Evolutionary conservation across 2,329 filamentous ascomycete genomes (phyloP).

Genomic region (Mycosphaerella sp.): DNA sequence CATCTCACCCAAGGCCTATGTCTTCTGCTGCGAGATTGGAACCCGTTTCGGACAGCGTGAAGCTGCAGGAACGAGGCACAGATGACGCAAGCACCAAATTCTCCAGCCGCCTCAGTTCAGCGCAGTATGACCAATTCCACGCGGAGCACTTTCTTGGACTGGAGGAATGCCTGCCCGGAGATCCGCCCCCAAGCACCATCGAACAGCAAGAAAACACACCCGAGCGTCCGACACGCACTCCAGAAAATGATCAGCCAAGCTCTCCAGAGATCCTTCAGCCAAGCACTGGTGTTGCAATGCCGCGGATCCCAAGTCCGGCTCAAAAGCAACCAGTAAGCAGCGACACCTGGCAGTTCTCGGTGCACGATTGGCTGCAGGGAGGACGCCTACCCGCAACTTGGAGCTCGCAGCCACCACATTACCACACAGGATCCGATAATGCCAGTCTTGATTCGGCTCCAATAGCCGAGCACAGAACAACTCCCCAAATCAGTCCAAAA

Average conservation of each 20-base stretch:
- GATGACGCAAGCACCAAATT: background rate
- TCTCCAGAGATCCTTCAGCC: conserved; percentile 5
- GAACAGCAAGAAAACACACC: background rate
- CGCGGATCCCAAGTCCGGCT: conserved; percentile 14
- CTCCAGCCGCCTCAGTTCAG: conserved; percentile 5
- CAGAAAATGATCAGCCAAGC: conserved; percentile 1
- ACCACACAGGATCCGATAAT: background rate
- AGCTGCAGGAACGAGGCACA: background rate
- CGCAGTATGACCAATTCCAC: conserved; percentile 6
- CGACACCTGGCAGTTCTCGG: conserved; percentile 9
- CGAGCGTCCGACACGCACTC: background rate
- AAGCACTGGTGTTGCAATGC: conserved; percentile 3
- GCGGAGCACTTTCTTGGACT: conserved; percentile 5
- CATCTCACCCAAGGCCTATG: background rate
- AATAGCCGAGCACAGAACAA: background rate
- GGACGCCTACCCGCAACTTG: background rate
- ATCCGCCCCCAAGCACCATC: background rate
- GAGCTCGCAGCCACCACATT: background rate
- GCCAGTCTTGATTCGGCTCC: conserved; percentile 3
- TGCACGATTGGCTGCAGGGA: conserved; percentile 9
- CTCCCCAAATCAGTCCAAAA: conserved; percentile 3
- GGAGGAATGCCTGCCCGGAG: background rate
- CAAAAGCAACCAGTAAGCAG: conserved; percentile 5
- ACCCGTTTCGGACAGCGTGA: background rate
- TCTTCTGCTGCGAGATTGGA: background rate